Conservation (phyloP, 257 asterid species). For the Solanum paucissectum region DNA sequence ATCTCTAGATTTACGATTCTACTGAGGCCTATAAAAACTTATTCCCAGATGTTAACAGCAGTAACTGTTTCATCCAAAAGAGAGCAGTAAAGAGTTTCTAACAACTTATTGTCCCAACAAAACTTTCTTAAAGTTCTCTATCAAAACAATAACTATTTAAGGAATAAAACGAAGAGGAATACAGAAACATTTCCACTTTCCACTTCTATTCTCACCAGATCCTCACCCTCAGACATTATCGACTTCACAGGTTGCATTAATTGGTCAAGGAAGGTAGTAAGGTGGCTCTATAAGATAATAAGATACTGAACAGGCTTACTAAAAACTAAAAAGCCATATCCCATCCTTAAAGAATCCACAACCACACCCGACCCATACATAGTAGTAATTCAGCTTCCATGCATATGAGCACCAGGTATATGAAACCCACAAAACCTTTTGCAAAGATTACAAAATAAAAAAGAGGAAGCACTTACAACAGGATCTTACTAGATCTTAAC, state of each 20-base stretch:
- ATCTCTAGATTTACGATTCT: not conserved
- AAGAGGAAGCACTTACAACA: not conserved
- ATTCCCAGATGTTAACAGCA: not conserved
- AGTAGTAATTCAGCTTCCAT: not conserved
- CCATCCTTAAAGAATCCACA: not conserved
- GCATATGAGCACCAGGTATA: not conserved
- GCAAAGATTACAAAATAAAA: not conserved
- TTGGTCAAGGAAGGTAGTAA: not conserved
- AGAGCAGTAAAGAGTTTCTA: not conserved
- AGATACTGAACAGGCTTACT: not conserved
- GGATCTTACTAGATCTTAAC: not conserved
- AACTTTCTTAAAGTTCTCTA: not conserved
- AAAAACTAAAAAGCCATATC: not conserved
- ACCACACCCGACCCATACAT: not conserved
- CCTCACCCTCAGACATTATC: not conserved
- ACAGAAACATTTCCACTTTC: not conserved
- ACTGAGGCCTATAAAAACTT: not conserved
- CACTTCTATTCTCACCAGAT: not conserved
- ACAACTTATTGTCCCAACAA: not conserved
- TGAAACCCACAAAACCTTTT: not conserved
- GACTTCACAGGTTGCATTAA: not conserved
- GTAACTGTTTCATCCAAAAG: not conserved
- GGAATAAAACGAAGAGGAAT: not conserved
- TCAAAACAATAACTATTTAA: not conserved
- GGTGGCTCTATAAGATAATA: not conserved